A percentile compares a stretch with the other conserved stretches of the same genome.
Evolutionary conservation across 306 rosid genomes (phyloP).

Genomic region (Mimosa bimucronata): DNA sequence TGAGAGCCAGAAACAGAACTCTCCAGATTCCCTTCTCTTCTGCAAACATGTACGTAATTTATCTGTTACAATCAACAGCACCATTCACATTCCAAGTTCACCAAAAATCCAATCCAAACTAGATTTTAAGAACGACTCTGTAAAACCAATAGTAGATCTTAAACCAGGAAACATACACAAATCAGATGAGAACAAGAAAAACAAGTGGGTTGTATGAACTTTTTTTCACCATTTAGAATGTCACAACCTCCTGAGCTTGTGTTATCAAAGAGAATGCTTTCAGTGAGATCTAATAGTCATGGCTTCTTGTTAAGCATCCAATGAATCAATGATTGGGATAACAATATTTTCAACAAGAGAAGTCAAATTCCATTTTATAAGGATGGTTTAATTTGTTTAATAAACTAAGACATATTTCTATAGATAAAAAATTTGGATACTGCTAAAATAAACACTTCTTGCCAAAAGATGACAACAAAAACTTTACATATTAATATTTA

Average conservation of each 20-base stretch:
- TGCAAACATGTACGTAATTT: not conserved
- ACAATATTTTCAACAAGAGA: not conserved
- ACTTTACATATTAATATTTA: not conserved
- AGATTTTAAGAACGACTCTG: not conserved
- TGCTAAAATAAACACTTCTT: not conserved
- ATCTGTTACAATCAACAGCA: not conserved
- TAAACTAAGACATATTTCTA: too few species aligned
- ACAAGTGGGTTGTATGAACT: not conserved
- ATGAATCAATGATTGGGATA: not conserved
- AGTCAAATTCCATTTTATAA: not conserved
- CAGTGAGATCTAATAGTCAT: not conserved
- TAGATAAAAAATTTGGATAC: not conserved
- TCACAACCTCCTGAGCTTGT: not conserved
- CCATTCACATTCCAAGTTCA: not conserved
- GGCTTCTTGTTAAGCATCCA: not conserved
- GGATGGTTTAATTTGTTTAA: too few species aligned
- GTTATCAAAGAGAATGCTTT: not conserved
- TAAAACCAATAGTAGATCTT: not conserved
- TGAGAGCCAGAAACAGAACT: not conserved
- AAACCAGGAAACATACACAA: not conserved
- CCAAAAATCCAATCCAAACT: not conserved
- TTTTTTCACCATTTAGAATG: not conserved
- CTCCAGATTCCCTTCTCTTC: not conserved
- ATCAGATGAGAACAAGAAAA: not conserved
- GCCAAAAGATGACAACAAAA: not conserved